phyloP scores from a whole-genome alignment of 1,284 basidiomycete species.

The Xanthoconium separans region DNA sequence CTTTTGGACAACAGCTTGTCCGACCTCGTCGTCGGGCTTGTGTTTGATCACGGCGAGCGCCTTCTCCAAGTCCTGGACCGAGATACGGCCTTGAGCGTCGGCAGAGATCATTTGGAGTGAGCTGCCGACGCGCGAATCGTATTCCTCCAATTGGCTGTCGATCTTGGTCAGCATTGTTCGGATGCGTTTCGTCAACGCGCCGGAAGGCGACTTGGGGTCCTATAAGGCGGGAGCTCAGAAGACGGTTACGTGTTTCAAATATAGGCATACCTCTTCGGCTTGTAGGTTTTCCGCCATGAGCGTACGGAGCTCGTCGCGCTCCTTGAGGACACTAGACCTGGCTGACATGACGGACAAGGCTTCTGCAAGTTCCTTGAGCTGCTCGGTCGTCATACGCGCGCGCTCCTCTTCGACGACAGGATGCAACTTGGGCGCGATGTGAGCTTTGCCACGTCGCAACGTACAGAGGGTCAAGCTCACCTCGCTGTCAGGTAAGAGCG shows the following conservation, averaged over 20 bases:
- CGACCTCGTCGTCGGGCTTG: constrained; percentile 87
- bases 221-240: constrained; percentile 23
- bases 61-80: constrained; percentile 86
- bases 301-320: constrained; percentile 86
- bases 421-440: constrained; percentile 32
- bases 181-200: constrained; percentile 90
- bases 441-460: not conserved
- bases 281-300: constrained; percentile 92
- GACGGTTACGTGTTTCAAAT: not conserved
- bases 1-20: constrained; percentile 88
- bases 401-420: constrained; percentile 60
- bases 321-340: constrained; percentile 96
- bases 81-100: constrained; percentile 90
- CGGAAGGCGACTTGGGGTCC: constrained; percentile 78
- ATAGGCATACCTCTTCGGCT: constrained; percentile 71
- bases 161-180: constrained; percentile 96
- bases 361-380: constrained; percentile 91
- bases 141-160: constrained; percentile 89
- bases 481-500: constrained; percentile 79
- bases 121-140: constrained; percentile 88
- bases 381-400: constrained; percentile 96
- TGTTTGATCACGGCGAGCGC: constrained; percentile 95
- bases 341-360: constrained; percentile 90
- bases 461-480: constrained; percentile 33
- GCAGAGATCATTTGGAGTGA: constrained; percentile 94